Evolutionary conservation across 2,329 filamentous ascomycete genomes (phyloP).

Genomic region (Scedosporium dehoogii): DNA sequence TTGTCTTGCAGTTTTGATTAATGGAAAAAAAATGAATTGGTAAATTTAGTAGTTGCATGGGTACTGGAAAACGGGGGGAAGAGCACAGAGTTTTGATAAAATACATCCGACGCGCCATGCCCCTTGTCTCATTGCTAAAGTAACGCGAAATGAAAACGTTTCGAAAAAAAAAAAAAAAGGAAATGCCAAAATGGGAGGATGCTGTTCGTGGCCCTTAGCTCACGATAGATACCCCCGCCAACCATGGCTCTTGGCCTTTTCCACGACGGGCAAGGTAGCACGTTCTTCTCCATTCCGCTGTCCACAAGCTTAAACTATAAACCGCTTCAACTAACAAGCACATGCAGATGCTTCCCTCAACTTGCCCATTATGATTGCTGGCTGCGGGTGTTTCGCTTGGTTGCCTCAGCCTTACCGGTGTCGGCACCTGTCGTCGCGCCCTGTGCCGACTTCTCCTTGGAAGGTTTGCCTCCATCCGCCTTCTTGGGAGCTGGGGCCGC

Average conservation of each 20-base stretch:
- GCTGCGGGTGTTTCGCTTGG: conserved; percentile 50
- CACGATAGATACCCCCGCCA: no score
- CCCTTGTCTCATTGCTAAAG: not conserved
- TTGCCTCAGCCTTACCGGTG: conserved; percentile 64
- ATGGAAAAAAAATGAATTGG: not conserved
- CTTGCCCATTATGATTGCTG: conserved; percentile 30
- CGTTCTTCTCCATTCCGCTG: no score
- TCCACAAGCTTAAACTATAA: no score
- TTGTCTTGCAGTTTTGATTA: not conserved
- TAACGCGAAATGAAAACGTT: not conserved
- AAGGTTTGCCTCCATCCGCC: conserved; percentile 57
- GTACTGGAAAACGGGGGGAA: not conserved
- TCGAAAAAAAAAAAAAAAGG: not conserved
- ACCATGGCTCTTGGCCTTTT: no score
- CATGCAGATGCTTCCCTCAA: conserved; percentile 1
- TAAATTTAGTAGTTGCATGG: not conserved
- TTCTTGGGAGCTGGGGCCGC: conserved; percentile 66
- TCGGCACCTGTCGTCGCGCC: conserved; percentile 54
- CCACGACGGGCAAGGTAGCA: no score
- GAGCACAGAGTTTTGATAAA: not conserved
- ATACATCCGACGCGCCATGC: conserved; percentile 6
- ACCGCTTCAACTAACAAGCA: not conserved
- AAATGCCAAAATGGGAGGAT: not conserved
- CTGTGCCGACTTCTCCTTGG: conserved; percentile 48
- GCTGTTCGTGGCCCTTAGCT: not conserved